Base-by-base conservation (phyloP, 306 rosid species). In the Pyrus pyrifolia region DNA sequence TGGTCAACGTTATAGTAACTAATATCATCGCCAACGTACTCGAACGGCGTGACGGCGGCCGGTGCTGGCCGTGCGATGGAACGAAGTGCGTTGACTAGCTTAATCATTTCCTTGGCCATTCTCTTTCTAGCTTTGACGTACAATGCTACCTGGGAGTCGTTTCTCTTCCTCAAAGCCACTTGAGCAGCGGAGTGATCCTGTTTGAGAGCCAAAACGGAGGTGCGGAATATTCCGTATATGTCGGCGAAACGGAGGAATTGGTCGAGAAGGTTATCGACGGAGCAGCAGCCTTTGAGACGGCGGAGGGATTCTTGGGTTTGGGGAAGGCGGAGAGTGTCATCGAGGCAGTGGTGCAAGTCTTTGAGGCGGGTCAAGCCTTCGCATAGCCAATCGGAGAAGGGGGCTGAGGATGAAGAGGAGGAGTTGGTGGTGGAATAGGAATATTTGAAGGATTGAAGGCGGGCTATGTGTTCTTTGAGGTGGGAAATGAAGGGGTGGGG, bases 401-500 rank as follows among this genome's bases (percentile, higher is more conserved):
- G 60, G 1, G 74, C 81, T 33, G 83, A 5, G 7, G 40, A 31
- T 31, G 88, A 72, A 6, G 82, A 72, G 9, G 83, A 29, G 12
- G 27, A 58, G 21, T 40, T 40, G 57, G 15, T 51, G 57, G 7
- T 51, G 57, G 21, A 13, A 51, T 40, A 51, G 19, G 57, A 51
- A 51, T 51, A 51, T 51, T 51, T 51, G 57, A 51, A 91, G 0
- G 78, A 17, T 17, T 60, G 80, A 22, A 91, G 94, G 19, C 62
- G 67, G 76, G 76, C 67, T 86, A 86, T 86, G 45, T 85, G 85
- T 1, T 89, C 85, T 53, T 86, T 87, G 84, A 94, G 89, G 75
- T 84, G 93, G n/a, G 96, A 86, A 66, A 90, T 82, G 86, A 90
- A 40, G 3, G 95, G 98, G 81, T 91, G 98, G 4, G 98, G 83